These are phyloP conservation scores for Acrodontium crateriforme DNA, from an alignment of 2,329 filamentous ascomycete species.

Conservation along the genomic window DNA sequence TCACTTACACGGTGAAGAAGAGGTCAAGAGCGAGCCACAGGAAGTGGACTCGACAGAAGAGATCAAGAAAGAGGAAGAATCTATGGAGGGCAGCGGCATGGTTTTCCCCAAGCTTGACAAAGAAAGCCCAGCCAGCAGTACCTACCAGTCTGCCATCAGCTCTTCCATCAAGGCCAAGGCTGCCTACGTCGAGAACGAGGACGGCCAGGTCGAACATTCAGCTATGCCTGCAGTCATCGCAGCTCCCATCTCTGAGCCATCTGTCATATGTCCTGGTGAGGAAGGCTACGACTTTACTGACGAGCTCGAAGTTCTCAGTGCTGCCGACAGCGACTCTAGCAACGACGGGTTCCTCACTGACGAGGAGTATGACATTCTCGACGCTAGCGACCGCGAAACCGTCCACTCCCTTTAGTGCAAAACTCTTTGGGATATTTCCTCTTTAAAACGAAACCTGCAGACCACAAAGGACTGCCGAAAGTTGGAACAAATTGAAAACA, in stretches of 20 bases:
- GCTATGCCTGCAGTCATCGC: constrained; percentile 9
- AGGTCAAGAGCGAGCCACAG: constrained; percentile 18
- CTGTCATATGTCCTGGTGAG: constrained; percentile 16
- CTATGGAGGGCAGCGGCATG: constrained; percentile 51
- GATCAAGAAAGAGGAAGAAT: constrained; percentile 13
- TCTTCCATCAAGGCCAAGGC: constrained; percentile 32
- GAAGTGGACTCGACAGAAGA: constrained; percentile 14
- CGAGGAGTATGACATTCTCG: constrained; percentile 94
- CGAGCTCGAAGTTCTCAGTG: constrained; percentile 32
- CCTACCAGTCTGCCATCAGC: constrained; percentile 46
- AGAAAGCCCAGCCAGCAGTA: constrained; percentile 71
- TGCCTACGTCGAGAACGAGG: constrained; percentile 43
- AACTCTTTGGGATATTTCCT: too few species aligned
- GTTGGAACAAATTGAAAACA: too few species aligned
- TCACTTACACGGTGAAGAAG: too few species aligned
- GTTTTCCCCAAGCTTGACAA: constrained; percentile 95
- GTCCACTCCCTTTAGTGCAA: constrained; percentile 15
- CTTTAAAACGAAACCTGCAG: too few species aligned
- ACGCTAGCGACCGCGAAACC: constrained; percentile 79
- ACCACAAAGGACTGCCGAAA: too few species aligned
- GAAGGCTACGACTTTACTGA: constrained; percentile 31
- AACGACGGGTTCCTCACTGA: constrained; percentile 82
- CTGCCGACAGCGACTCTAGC: constrained; percentile 49
- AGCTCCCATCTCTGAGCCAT: constrained; percentile 5
- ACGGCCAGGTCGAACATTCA: constrained; percentile 38